Evolutionary conservation across 164 flowering plant genomes (phyloP).

Genomic region (Umbellularia californica): DNA sequence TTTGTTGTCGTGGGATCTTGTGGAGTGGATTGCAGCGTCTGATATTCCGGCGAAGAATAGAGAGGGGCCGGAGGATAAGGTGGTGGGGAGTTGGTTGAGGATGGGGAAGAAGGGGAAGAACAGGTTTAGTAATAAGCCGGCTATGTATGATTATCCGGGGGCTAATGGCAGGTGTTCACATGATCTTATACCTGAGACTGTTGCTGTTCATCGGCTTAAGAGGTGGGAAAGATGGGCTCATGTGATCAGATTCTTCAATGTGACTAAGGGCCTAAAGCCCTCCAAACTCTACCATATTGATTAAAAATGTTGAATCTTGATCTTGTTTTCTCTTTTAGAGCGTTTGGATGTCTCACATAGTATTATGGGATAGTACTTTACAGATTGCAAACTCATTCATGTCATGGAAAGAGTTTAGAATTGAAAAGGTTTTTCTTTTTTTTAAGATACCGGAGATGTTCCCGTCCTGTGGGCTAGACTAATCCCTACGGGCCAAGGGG

Average conservation of each 20-base stretch:
- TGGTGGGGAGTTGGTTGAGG: conserved; percentile 55
- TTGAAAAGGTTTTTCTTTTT: too few relatives aligned
- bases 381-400: too few relatives aligned
- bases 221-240: conserved; percentile 51
- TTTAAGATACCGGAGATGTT: too few relatives aligned
- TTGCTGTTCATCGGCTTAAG: conserved; percentile 62
- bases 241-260: conserved; percentile 51
- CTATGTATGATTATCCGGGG: conserved; percentile 64
- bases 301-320: background rate
- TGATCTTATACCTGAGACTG: conserved; percentile 47
- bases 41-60: conserved; percentile 32
- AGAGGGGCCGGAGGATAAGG: conserved; percentile 52
- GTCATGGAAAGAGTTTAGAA: too few relatives aligned
- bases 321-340: too few relatives aligned
- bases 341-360: background rate
- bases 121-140: conserved; percentile 42
- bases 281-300: conserved; percentile 33
- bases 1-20: conserved; percentile 56
- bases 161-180: conserved; percentile 57
- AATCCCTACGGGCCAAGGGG: too few relatives aligned
- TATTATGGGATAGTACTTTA: too few relatives aligned
- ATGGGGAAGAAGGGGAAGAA: conserved; percentile 41
- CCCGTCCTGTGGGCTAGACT: too few relatives aligned
- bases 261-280: conserved; percentile 32
- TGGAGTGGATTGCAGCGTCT: conserved; percentile 48